A percentile compares a stretch with the other conserved stretches of the same genome.
phyloP scores from a whole-genome alignment of 176 grass and related monocot genomes.

The Ampelocalamus luodianensis region DNA sequence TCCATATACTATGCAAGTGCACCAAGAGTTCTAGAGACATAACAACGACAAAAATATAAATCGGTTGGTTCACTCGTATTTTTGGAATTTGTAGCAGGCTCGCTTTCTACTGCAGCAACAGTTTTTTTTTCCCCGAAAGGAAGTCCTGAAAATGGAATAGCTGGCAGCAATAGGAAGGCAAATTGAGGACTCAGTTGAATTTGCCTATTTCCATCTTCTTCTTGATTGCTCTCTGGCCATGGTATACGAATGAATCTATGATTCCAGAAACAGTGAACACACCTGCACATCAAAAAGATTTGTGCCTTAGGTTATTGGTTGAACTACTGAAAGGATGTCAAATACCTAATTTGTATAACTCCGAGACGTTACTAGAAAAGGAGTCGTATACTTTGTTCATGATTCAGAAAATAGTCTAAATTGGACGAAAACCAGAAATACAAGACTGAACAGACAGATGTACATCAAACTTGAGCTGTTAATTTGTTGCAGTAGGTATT shows the following conservation, averaged over 20 bases:
- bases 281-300: conserved; percentile 60
- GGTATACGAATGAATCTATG: conserved; percentile 93
- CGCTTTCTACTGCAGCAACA: conserved; percentile 15
- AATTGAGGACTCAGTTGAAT: conserved; percentile 62
- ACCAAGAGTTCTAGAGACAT: conserved; percentile 31
- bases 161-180: conserved; percentile 22
- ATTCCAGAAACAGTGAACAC: conserved; percentile 97
- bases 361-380: neutral
- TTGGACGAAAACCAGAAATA: neutral
- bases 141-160: conserved; percentile 21
- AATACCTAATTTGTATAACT: neutral
- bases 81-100: conserved; percentile 4
- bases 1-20: neutral
- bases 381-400: neutral
- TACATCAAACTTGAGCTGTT: neutral
- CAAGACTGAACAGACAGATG: conserved; percentile 1
- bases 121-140: conserved; percentile 24
- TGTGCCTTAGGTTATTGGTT: neutral
- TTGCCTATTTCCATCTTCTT: conserved; percentile 97
- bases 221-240: conserved; percentile 93
- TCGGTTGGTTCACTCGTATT: conserved; percentile 9
- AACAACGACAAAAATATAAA: neutral
- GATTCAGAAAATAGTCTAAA: conserved; percentile 18
- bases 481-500: no score
- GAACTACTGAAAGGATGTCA: conserved; percentile 18